Evolutionary conservation across 2,329 filamentous ascomycete species (phyloP), one percentile per base, ranked within the genome.

Genomic region (Venturia effusa): DNA sequence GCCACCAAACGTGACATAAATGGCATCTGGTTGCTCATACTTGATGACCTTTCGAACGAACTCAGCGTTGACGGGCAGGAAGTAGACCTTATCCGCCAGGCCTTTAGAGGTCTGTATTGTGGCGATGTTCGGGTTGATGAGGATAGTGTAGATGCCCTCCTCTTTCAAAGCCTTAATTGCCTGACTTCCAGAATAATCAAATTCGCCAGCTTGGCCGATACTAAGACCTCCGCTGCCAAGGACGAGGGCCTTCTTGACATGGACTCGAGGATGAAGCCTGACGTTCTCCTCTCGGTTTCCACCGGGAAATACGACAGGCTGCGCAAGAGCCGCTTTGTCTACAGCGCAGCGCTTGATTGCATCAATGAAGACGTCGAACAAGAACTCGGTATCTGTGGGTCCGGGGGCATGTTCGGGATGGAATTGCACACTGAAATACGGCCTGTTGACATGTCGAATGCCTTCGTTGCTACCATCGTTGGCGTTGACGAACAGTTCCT

Each of bases 381-480:
- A 82, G 73, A 90, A 97, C 75, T 99, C 94, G 34, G 94, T 99
- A 74, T 99, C 94, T 41, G 91, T 85, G 61, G 94, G 94, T 65
- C 94, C 94, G 2, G 94, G 94, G 0, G 92, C 95, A 80, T 92
- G 96, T 77, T 99, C 94, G 0, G 94, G 94, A 73, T 99, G 94
- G 79, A 99, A 99, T 74, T 99, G 94, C n/a, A 97, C 94, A 81
- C 92, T 97, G 82, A 99, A 99, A 79, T 93, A 95, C 61, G 94
- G 94, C 72, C 87, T 89, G 74, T 80, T 84, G 60, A 84, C 79
- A 75, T 97, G 92, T 76, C 92, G 88, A 73, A 99, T 97, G 78
- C 94, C 94, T 80, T 99, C 94, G 76, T 99, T 99, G 78, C 90
- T 97, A 70, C 90, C 90, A 70, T 99, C 94, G 75, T 99, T 99